phyloP scores from a whole-genome alignment of 495 filamentous ascomycete species.

The Xylaria palmicola region DNA sequence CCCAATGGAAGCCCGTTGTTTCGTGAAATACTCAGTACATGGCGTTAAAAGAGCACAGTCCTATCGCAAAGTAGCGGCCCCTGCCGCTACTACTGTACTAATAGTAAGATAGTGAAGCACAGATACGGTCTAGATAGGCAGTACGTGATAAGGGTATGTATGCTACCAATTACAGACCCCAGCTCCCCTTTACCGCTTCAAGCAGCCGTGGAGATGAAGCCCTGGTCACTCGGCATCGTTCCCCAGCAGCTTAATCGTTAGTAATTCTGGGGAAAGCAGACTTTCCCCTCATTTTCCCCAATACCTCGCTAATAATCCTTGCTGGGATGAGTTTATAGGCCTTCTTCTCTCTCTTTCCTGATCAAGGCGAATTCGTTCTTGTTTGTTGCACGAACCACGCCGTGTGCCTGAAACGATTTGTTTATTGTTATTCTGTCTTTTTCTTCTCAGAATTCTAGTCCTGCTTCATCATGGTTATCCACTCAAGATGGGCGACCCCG shows the following conservation, averaged over 20 bases:
- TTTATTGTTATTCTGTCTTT: background rate
- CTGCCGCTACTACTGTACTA: too few relatives aligned
- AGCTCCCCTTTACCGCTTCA: constrained; percentile 4
- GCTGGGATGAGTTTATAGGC: background rate
- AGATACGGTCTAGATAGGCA: too few relatives aligned
- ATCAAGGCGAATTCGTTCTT: background rate
- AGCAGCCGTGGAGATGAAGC: background rate
- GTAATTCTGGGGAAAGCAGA: background rate
- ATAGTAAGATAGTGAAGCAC: background rate
- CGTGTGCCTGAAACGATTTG: background rate
- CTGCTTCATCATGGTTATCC: constrained; percentile 34
- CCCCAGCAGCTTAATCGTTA: background rate
- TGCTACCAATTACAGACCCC: background rate
- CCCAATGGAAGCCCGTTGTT: background rate
- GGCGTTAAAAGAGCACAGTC: too few relatives aligned
- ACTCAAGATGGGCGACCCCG: constrained; percentile 43
- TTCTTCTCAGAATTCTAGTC: background rate
- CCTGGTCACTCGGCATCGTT: background rate
- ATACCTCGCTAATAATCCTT: background rate
- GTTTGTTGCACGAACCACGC: background rate
- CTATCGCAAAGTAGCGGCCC: too few relatives aligned
- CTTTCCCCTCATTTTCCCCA: constrained; percentile 12
- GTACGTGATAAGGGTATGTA: too few relatives aligned
- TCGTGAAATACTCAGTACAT: too few relatives aligned
- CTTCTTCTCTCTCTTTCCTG: background rate